Percentiles rank a stretch among this genome's conserved stretches.
phyloP scores from a whole-genome alignment of 345 rosid genomes.

The Dimocarpus longan region DNA sequence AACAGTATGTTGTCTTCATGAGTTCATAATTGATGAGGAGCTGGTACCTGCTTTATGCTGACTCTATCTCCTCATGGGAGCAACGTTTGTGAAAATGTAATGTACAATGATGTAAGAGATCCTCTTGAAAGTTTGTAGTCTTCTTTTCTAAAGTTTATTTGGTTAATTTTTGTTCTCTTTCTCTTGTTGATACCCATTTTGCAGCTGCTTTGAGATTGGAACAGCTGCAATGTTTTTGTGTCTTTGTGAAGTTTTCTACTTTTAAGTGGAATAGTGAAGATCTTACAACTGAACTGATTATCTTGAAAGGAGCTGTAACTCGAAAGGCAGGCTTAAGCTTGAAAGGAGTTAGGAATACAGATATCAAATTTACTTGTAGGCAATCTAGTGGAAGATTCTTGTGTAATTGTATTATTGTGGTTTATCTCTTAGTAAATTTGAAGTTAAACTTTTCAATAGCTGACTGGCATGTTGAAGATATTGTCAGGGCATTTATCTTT shows the following conservation, averaged over 20 bases:
- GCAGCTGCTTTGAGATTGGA: slow-evolving; percentile 26
- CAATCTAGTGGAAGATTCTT: slow-evolving; percentile 34
- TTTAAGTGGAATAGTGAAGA: slow-evolving; percentile 34
- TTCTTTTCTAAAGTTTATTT: slow-evolving; percentile 11
- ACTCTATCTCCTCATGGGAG: slow-evolving; percentile 16
- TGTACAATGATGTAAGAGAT: slow-evolving; percentile 32
- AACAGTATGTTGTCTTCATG: slow-evolving; percentile 12
- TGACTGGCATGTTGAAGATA: slow-evolving; percentile 14
- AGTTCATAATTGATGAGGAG: slow-evolving; percentile 23
- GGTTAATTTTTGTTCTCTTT: neutral
- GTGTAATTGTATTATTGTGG: slow-evolving; percentile 36
- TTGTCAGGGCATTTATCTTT: neutral
- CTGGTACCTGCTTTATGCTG: slow-evolving; percentile 19
- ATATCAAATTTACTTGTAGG: slow-evolving; percentile 36
- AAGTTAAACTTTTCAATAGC: slow-evolving; percentile 20
- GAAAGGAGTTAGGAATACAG: slow-evolving; percentile 39
- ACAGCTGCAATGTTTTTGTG: slow-evolving; percentile 22
- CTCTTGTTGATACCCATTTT: slow-evolving; percentile 27
- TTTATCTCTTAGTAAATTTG: slow-evolving; percentile 27
- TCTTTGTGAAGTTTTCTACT: slow-evolving; percentile 29
- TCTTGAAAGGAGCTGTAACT: slow-evolving; percentile 31
- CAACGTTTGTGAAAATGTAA: slow-evolving; percentile 23
- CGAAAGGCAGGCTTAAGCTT: slow-evolving; percentile 32
- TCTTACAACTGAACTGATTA: slow-evolving; percentile 24
- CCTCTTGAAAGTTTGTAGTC: slow-evolving; percentile 17